Percentiles rank a stretch among this genome's conserved stretches.
Evolutionary conservation across 176 grass and related monocot genomes (phyloP).

Genomic region (Themeda triandra): DNA sequence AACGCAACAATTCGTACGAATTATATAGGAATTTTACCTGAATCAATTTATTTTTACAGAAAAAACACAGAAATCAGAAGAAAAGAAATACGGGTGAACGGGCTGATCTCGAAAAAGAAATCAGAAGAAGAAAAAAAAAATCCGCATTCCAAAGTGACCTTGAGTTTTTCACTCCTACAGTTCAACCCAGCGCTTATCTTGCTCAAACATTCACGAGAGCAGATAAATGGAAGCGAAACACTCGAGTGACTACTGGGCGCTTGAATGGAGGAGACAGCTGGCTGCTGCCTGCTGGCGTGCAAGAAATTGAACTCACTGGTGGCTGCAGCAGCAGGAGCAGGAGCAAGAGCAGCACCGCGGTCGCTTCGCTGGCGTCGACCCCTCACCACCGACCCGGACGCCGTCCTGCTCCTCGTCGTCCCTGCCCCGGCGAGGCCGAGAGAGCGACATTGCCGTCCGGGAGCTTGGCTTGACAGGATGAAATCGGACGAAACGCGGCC

Average conservation of each 20-base stretch:
- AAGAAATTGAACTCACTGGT: conserved; percentile 16
- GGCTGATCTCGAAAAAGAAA: too few species aligned
- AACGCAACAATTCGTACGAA: too few species aligned
- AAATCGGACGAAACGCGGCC: not conserved
- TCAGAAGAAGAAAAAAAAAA: too few species aligned
- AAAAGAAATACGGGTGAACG: too few species aligned
- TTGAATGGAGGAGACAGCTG: not conserved
- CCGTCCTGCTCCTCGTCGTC: not conserved
- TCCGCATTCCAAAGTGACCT: too few species aligned
- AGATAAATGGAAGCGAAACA: not conserved
- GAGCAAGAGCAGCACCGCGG: conserved; percentile 5
- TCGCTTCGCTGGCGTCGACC: conserved; percentile 13
- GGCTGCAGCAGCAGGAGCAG: conserved; percentile 7
- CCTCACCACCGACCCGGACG: not conserved
- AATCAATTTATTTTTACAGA: too few species aligned
- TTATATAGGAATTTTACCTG: too few species aligned
- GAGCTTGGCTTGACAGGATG: not conserved
- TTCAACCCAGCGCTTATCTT: not conserved
- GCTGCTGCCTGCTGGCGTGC: not conserved
- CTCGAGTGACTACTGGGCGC: not conserved
- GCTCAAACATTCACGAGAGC: not conserved
- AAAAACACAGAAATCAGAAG: too few species aligned
- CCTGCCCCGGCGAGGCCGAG: conserved; percentile 5
- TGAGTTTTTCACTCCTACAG: not conserved
- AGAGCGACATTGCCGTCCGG: conserved; percentile 24